Conservation (phyloP, 192 early-diverging fungal genomes). For the Kappamyces sp. region DNA sequence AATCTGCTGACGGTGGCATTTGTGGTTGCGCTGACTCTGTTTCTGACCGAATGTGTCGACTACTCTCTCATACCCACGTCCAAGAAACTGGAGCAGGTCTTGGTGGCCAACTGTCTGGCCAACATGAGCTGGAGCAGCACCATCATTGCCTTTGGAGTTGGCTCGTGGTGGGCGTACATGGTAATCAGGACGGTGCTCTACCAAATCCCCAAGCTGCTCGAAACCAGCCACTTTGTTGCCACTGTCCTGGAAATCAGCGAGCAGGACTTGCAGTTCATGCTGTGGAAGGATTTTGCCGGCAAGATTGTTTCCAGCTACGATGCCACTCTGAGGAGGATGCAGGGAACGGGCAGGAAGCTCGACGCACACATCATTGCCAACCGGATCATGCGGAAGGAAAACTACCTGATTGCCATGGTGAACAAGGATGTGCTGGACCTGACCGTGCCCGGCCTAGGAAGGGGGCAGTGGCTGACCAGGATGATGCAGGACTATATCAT, state of each 20-base stretch:
- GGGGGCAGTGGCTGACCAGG: constrained; percentile 68
- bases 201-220: constrained; percentile 65
- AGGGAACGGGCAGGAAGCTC: constrained; percentile 38
- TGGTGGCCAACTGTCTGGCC: constrained; percentile 69
- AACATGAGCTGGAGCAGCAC: constrained; percentile 19
- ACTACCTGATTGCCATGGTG: constrained; percentile 93
- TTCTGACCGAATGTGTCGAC: constrained; percentile 86
- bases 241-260: constrained; percentile 72
- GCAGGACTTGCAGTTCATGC: constrained; percentile 75
- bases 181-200: constrained; percentile 45
- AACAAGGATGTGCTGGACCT: constrained; percentile 87
- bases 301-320: constrained; percentile 56
- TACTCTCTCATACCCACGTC: constrained; percentile 68
- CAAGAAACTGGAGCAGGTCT: constrained; percentile 66
- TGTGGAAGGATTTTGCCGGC: constrained; percentile 78
- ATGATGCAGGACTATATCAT: constrained; percentile 87
- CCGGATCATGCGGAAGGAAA: constrained; percentile 95
- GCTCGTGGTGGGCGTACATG: constrained; percentile 74
- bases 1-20: constrained; percentile 67
- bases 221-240: constrained; percentile 80
- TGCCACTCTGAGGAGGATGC: constrained; percentile 34
- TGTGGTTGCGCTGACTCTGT: constrained; percentile 70
- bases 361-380: constrained; percentile 72
- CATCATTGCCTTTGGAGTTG: constrained; percentile 57
- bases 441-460: constrained; percentile 53